Evolutionary conservation across 768 basidiomycete species (phyloP).

Genomic region (Pisolithus microcarpus): DNA sequence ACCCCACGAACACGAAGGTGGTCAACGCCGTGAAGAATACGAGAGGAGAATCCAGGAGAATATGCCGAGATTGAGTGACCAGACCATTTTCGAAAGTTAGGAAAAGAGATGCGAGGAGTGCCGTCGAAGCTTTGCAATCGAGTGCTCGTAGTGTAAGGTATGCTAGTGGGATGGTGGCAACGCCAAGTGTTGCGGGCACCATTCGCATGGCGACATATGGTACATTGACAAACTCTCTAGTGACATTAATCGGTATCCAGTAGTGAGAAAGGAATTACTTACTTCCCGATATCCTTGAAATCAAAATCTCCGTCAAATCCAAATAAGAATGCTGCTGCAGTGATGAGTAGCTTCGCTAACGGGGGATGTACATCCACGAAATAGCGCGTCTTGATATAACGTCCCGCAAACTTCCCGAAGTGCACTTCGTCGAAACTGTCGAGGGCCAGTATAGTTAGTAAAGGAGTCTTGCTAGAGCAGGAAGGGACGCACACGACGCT

Average conservation of each 20-base stretch:
- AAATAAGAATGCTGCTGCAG: constrained; percentile 77
- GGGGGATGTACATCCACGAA: constrained; percentile 97
- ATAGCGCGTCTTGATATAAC: constrained; percentile 89
- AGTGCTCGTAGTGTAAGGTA: constrained; percentile 93
- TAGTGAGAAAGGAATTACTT: constrained; percentile 22
- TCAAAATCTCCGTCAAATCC: constrained; percentile 93
- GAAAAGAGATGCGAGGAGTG: constrained; percentile 84
- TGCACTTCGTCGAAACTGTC: constrained; percentile 95
- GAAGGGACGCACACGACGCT: constrained; percentile 78
- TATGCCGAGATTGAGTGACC: constrained; percentile 91
- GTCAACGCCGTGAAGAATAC: constrained; percentile 96
- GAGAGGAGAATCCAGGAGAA: constrained; percentile 96
- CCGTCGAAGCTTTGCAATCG: constrained; percentile 86
- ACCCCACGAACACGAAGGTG: constrained; percentile 79
- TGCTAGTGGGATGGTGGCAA: constrained; percentile 82
- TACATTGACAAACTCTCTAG: constrained; percentile 73
- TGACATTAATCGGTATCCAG: constrained; percentile 2
- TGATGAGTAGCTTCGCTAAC: constrained; percentile 91
- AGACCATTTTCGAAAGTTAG: constrained; percentile 96
- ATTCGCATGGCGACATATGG: constrained; percentile 97
- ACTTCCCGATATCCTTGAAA: constrained; percentile 98
- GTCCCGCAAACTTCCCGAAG: constrained; percentile 93
- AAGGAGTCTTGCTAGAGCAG: background rate
- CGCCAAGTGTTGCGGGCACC: constrained; percentile 85
- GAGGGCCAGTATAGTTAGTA: background rate